Evolutionary conservation across 1,284 basidiomycete genomes (phyloP), one percentile per base, ranked within the genome.

Genomic region (Gomphus bonarii): DNA sequence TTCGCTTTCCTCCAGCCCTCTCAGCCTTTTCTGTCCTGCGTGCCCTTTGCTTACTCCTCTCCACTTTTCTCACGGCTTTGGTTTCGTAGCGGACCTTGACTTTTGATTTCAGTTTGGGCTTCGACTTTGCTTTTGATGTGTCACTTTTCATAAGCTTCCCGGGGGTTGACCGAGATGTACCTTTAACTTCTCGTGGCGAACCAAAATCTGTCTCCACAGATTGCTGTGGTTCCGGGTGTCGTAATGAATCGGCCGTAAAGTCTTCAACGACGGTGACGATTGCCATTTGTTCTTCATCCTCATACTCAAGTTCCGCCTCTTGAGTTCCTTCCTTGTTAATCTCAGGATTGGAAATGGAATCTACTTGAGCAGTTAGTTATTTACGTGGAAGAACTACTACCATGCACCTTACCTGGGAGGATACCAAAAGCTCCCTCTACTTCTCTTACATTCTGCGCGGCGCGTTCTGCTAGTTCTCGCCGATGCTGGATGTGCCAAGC

Each of bases 251-350:
- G 16, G 84, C 79, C 65, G 88, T 85, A 66, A 91, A 85, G 65
- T 91, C 87, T 66, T 91, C 85, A 11, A 90, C 81, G 44, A 91
- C 79, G 7, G 88, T 89, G 47, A 91, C 88, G 25, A 85, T 88
- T 53, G 88, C 85, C n/a, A 88, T 73, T 54, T 82, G 76, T 63
- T 90, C 82, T 63, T 89, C 85, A 61, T 82, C 82, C 65, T 86
- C 82, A 61, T 80, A 90, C 65, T 84, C 81, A 65, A 81, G 83
- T 81, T 55, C 74, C 68, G 62, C 70, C 71, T 54, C 58, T 51
- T 54, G 50, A 14, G 31, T 52, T 31, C 68, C 73, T 64, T 66
- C 69, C 55, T 63, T 70, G 61, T 62, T 59, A 49, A 58, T 33
- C 18, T 18, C n/a, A 31, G 7, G 38, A 3, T 42, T 28, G 8